Evolutionary conservation across 208 protist species (phyloP), one percentile per base, ranked within the genome.

Genomic region (Crithidia expoeki): DNA sequence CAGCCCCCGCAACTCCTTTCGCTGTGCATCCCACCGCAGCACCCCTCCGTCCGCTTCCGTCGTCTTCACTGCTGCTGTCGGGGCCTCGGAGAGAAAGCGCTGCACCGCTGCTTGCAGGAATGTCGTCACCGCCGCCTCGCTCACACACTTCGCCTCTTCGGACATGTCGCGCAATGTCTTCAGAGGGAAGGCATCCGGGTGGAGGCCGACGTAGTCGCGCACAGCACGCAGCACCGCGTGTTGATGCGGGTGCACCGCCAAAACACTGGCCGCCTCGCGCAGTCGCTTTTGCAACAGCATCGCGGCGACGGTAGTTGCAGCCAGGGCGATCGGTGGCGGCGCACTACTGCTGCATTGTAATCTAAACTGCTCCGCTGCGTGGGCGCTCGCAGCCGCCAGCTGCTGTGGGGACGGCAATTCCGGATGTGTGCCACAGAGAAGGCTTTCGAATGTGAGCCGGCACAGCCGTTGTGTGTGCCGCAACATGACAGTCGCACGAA

Each of bases 321-420:
- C 79, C 53, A 94, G 57, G n/a, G 78, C 80, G 12, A 86, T 36
- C 25, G 89, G 89, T 16, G 80, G 67, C 11, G 86, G 85, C 0
- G 77, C 89, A 19, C 53, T 64, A 19, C 80, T 74, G 68, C 79
- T 74, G 23, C 67, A 73, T 28, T 74, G 67, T 23, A 44, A 33
- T 10, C 49, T 64, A 33, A 76, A 78, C 44, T 65, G 50, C 36
- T 70, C 63, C 38, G 42, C 52, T 23, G 61, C 62, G 21, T 28
- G 62, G 0, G 34, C 33, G 30, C 71, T 68, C 19, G 63, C 63
- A 0, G 44, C 56, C 7, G 63, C 47, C 12, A 76, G 36, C 23
- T n/a, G 19, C 11, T 14, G 19, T 14, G 71, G 71, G 3, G 52
- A 49, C 10, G 71, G 71, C 49, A 76, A 34, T 49, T 40, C 28